phyloP scores from a whole-genome alignment of 2,329 filamentous ascomycete genomes.

The Lecanicillium sp. region DNA sequence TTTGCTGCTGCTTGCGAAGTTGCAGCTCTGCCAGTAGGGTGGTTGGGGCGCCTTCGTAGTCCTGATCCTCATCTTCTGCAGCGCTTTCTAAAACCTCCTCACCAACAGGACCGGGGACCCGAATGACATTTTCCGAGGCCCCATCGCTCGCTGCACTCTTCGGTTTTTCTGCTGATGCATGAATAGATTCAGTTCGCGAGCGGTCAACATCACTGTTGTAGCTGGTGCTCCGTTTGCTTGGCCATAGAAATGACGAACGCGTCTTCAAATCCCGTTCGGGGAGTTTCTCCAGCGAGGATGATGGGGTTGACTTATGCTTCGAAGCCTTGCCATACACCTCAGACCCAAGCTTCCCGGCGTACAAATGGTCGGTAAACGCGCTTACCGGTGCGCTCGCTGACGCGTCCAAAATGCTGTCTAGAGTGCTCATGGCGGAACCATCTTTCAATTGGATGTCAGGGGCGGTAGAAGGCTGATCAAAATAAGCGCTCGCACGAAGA shows the following conservation, averaged over 20 bases:
- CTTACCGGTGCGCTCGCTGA: slow-evolving; percentile 80
- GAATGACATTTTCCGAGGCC: slow-evolving; percentile 13
- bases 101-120: slow-evolving; percentile 2
- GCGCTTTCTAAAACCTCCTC: slow-evolving; percentile 33
- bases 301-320: slow-evolving; percentile 34
- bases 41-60: slow-evolving; percentile 67
- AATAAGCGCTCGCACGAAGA: slow-evolving; percentile 83
- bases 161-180: not conserved
- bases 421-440: slow-evolving; percentile 77
- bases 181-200: slow-evolving; percentile 5
- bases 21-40: slow-evolving; percentile 90
- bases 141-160: not conserved
- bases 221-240: slow-evolving; percentile 31
- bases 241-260: slow-evolving; percentile 39
- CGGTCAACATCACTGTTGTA: slow-evolving; percentile 19
- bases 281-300: slow-evolving; percentile 14
- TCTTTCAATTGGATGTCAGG: slow-evolving; percentile 53
- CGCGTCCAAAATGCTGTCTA: slow-evolving; percentile 88
- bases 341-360: slow-evolving; percentile 64
- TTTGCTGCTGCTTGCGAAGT: slow-evolving; percentile 81
- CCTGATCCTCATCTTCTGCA: slow-evolving; percentile 36
- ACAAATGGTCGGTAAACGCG: slow-evolving; percentile 85
- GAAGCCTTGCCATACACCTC: slow-evolving; percentile 63
- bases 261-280: slow-evolving; percentile 31
- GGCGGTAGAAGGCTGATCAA: slow-evolving; percentile 57